Evolutionary conservation across 768 basidiomycete genomes (phyloP).

Genomic region (Inosperma sp.): DNA sequence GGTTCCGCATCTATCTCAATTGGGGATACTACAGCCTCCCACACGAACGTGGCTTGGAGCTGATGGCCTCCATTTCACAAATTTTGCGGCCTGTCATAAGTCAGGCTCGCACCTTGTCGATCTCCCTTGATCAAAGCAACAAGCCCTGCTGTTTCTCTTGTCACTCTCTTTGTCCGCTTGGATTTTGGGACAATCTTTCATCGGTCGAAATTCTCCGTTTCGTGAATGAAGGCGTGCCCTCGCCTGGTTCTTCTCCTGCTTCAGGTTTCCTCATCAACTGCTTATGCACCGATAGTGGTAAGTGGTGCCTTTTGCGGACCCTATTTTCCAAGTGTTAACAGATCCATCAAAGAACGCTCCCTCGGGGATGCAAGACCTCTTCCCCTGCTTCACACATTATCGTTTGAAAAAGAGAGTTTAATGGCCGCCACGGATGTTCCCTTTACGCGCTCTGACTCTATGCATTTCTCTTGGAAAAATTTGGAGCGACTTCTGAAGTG

Average conservation of each 20-base stretch:
- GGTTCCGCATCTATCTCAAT: background rate
- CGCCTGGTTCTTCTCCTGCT: background rate
- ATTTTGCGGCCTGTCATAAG: background rate
- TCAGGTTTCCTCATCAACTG: background rate
- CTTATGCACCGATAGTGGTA: constrained; percentile 2
- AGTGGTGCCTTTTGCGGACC: background rate
- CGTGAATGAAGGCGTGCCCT: background rate
- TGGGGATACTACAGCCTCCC: background rate
- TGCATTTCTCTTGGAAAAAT: background rate
- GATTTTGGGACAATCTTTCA: background rate
- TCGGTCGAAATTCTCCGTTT: background rate
- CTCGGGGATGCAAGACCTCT: background rate
- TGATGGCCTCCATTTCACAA: background rate
- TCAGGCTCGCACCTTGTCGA: background rate
- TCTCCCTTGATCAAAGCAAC: background rate
- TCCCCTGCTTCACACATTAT: background rate
- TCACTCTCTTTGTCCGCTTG: too few species aligned
- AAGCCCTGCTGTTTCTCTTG: background rate
- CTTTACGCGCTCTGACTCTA: background rate
- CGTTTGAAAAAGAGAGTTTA: background rate
- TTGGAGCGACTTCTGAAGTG: background rate
- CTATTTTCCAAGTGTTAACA: background rate
- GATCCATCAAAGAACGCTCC: background rate
- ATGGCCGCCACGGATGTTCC: background rate
- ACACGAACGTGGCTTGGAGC: background rate